Conservation (phyloP, 164 flowering plant species). For the Kingdonia uniflora region DNA sequence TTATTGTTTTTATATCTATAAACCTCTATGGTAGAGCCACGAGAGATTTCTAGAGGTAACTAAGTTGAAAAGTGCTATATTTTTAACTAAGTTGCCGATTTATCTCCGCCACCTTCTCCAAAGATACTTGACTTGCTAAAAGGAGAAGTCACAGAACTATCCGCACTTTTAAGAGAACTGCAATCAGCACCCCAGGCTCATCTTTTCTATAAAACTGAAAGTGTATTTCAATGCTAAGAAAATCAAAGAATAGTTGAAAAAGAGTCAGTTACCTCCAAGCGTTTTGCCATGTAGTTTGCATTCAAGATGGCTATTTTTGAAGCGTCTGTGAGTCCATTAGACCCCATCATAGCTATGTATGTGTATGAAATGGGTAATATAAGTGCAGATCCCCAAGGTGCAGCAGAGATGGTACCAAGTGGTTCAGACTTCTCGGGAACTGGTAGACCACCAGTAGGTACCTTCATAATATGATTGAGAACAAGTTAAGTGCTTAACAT, state of each 20-base stretch:
- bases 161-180: no score
- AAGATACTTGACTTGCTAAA: no score
- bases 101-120: no score
- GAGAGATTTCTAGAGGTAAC: no score
- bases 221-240: background rate
- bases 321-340: conserved; percentile 92
- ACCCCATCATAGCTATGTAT: conserved; percentile 98
- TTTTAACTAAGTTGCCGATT: no score
- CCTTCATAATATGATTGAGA: conserved; percentile 30
- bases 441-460: conserved; percentile 89
- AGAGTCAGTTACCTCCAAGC: conserved; percentile 66
- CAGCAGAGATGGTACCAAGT: conserved; percentile 88
- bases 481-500: conserved; percentile 7
- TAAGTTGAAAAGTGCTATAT: no score
- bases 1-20: no score
- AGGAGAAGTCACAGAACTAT: no score
- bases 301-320: conserved; percentile 89
- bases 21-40: no score
- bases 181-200: no score
- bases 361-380: conserved; percentile 93
- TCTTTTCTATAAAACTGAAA: no score
- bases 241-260: conserved; percentile 6
- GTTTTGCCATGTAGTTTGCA: conserved; percentile 99
- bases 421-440: conserved; percentile 65
- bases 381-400: conserved; percentile 99